Conservation (phyloP, 2,329 filamentous ascomycete species). For the Chrysoporthe cubensis region DNA sequence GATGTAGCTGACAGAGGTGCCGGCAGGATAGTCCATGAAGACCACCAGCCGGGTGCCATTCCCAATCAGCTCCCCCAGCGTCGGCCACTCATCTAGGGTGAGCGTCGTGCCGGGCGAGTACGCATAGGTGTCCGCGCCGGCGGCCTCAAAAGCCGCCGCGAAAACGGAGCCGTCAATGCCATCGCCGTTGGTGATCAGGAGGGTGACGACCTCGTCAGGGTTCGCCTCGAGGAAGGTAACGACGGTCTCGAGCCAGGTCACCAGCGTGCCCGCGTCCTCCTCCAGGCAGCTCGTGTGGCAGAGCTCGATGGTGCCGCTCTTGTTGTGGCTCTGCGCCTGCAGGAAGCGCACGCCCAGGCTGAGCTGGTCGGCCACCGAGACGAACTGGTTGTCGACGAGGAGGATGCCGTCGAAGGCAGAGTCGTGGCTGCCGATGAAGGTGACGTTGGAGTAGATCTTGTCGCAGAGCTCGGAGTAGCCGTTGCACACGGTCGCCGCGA, state of each 20-base stretch:
- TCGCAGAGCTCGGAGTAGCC: constrained; percentile 59
- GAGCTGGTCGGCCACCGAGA: constrained; percentile 61
- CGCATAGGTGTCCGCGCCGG: constrained; percentile 61
- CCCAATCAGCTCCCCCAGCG: constrained; percentile 67
- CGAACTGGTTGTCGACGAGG: constrained; percentile 62
- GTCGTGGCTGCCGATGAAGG: constrained; percentile 67
- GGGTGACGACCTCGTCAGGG: constrained; percentile 63
- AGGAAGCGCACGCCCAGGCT: constrained; percentile 66
- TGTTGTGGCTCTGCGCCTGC: constrained; percentile 65
- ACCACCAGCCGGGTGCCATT: constrained; percentile 68
- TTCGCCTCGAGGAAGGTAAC: constrained; percentile 65
- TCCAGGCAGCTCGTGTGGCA: constrained; percentile 68
- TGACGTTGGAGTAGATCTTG: constrained; percentile 61
- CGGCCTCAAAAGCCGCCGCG: constrained; percentile 55
- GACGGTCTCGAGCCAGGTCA: constrained; percentile 58
- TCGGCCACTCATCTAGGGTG: constrained; percentile 65
- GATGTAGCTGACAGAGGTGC: constrained; percentile 58
- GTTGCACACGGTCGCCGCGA: constrained; percentile 52
- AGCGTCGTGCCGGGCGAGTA: constrained; percentile 54
- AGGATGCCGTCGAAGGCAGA: constrained; percentile 63
- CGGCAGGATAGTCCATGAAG: constrained; percentile 57
- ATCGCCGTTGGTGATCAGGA: constrained; percentile 67
- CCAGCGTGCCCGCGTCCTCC: constrained; percentile 61
- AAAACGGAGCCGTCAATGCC: constrained; percentile 58
- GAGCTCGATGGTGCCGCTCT: constrained; percentile 56